These are phyloP conservation scores for Cytospora leucostoma DNA, from an alignment of 2,329 filamentous ascomycete species.

Conservation along the genomic window DNA sequence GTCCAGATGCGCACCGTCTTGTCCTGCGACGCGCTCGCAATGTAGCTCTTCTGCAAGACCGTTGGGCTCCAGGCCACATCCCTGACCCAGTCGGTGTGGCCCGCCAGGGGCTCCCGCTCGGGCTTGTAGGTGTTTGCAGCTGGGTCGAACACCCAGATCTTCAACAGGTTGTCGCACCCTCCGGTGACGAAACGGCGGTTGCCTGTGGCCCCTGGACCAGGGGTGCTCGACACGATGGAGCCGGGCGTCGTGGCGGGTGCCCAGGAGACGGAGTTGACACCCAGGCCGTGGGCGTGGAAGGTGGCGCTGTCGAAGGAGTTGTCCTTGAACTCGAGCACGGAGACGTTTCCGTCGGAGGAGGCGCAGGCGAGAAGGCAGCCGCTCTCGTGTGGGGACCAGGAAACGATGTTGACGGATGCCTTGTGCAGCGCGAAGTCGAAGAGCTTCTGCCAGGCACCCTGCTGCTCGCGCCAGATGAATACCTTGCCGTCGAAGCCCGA, in stretches of 20 bases:
- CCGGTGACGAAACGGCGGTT: slow-evolving; percentile 90
- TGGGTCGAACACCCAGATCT: slow-evolving; percentile 83
- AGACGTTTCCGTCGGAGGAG: slow-evolving; percentile 89
- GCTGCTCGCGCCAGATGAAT: slow-evolving; percentile 95
- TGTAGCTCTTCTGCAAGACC: slow-evolving; percentile 93
- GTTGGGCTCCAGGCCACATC: slow-evolving; percentile 98
- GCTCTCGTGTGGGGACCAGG: slow-evolving; percentile 96
- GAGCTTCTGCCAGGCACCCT: slow-evolving; percentile 76
- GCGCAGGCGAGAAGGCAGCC: slow-evolving; percentile 94
- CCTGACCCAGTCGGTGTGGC: slow-evolving; percentile 94
- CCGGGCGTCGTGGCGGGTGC: slow-evolving; percentile 83
- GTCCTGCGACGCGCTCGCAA: slow-evolving; percentile 92
- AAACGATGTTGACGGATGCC: slow-evolving; percentile 93
- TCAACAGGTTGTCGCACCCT: slow-evolving; percentile 89
- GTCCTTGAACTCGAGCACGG: slow-evolving; percentile 95
- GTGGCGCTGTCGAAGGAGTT: slow-evolving; percentile 88
- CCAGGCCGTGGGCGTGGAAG: slow-evolving; percentile 89
- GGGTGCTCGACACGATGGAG: slow-evolving; percentile 75
- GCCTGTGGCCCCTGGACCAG: slow-evolving; percentile 59
- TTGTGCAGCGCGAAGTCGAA: slow-evolving; percentile 94
- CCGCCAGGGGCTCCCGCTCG: slow-evolving; percentile 66
- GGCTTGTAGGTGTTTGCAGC: slow-evolving; percentile 62
- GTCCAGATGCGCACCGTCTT: slow-evolving; percentile 99
- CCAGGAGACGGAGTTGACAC: slow-evolving; percentile 96
- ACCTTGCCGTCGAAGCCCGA: slow-evolving; percentile 97